Percentiles rank a stretch among this genome's conserved stretches.
phyloP scores from a whole-genome alignment of 2,329 filamentous ascomycete genomes.

The Paraphaeosphaeria sporulosa region DNA sequence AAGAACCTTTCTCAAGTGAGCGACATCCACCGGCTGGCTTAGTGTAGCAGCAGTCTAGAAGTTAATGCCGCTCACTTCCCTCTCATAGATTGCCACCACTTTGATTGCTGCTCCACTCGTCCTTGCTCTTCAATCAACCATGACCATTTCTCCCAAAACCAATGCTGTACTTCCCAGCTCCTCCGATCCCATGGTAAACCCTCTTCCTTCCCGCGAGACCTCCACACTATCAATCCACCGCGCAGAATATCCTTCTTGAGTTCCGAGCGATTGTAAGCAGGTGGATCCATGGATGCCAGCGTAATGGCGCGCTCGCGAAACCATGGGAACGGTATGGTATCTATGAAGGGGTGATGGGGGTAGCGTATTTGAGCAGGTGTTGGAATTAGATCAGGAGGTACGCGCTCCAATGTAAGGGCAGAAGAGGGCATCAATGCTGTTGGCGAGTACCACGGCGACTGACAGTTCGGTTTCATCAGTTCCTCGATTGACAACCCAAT shows the following conservation, averaged over 20 bases:
- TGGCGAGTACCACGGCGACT: slow-evolving; percentile 19
- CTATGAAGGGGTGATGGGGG: slow-evolving; percentile 24
- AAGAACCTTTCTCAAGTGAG: no score
- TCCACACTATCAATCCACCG: slow-evolving; percentile 23
- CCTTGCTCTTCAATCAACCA: slow-evolving; percentile 26
- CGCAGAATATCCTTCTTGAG: slow-evolving; percentile 23
- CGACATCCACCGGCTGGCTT: no score
- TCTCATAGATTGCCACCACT: slow-evolving; percentile 23
- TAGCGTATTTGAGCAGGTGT: slow-evolving; percentile 21
- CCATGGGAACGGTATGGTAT: slow-evolving; percentile 24
- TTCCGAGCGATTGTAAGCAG: slow-evolving; percentile 15
- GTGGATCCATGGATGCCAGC: slow-evolving; percentile 13
- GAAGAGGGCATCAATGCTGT: background rate
- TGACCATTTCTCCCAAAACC: slow-evolving; percentile 24
- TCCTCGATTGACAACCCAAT: slow-evolving; percentile 21
- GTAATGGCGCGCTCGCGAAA: slow-evolving; percentile 22
- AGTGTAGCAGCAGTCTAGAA: no score
- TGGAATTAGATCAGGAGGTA: slow-evolving; percentile 22
- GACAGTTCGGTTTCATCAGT: slow-evolving; percentile 13
- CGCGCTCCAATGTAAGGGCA: background rate
- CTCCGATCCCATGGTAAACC: slow-evolving; percentile 24
- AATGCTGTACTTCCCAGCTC: slow-evolving; percentile 23
- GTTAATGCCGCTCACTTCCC: background rate
- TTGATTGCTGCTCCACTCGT: slow-evolving; percentile 23
- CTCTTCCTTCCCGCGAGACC: slow-evolving; percentile 12